Evolutionary conservation across 805 yeast species (phyloP).

Genomic region (Clavispora vitiphila): DNA sequence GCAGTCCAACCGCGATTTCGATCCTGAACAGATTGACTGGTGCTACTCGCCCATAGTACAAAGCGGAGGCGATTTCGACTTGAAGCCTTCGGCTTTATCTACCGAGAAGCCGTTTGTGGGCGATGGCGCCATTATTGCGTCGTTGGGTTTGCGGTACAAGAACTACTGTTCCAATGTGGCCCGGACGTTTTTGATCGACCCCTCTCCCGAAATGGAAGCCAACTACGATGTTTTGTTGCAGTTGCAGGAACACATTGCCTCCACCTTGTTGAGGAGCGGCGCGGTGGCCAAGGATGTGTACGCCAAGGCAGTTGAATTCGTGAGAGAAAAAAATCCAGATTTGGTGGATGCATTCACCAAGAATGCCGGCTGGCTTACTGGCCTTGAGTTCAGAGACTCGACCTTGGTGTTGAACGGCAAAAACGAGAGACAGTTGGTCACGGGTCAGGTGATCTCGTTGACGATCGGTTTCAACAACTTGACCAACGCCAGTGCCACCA

Average conservation of each 20-base stretch:
- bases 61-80: conserved; percentile 80
- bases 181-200: conserved; percentile 86
- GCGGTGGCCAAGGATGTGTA: conserved; percentile 63
- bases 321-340: conserved; percentile 59
- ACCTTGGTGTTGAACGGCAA: conserved; percentile 67
- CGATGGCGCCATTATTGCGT: conserved; percentile 72
- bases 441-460: conserved; percentile 71
- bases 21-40: conserved; percentile 80
- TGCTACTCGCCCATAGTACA: conserved; percentile 88
- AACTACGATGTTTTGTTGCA: conserved; percentile 73
- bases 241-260: conserved; percentile 62
- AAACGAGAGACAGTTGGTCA: conserved; percentile 60
- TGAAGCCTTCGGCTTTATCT: conserved; percentile 79
- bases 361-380: conserved; percentile 83
- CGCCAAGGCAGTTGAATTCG: conserved; percentile 52
- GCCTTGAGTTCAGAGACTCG: conserved; percentile 84
- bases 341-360: conserved; percentile 62
- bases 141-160: conserved; percentile 82
- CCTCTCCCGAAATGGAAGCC: conserved; percentile 69
- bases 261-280: conserved; percentile 58
- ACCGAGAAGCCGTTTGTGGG: conserved; percentile 58
- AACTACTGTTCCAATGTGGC: conserved; percentile 85
- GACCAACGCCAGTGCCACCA: conserved; percentile 39
- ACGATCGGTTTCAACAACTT: conserved; percentile 74
- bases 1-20: conserved; percentile 52